Base-by-base conservation (phyloP, 2,329 filamentous ascomycete species). In the Alternaria triticimaculans region DNA sequence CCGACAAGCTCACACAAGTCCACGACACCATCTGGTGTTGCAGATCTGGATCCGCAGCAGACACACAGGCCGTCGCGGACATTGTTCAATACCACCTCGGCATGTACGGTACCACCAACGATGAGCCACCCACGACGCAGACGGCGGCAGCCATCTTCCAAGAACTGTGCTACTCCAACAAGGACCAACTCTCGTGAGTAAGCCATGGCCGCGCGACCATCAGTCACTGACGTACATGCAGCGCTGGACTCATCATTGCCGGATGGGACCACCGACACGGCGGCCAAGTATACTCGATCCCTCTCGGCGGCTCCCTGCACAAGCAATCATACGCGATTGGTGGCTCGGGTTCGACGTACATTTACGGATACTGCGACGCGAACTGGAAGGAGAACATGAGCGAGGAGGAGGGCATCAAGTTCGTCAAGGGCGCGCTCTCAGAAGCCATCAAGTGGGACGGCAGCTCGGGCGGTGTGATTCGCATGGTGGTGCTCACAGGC, bases 11-110 rank as follows among this genome's bases (percentile, higher is more conserved):
- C 80, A 99, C 96, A 76, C 92, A 94, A 86, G 95, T 99, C 65
- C 92, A 97, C 84, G 96, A 99, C 82, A 98, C 95, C 63, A 98
- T 99, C 83, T 99, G 96, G 96, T 99, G 96, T 86, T 99, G 96
- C 85, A 91, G 96, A 77, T 98, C 96, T 65, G 96, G 96, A 55
- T 99, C 96, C 25, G 96, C 96, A 30, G 96, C 96, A 72, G 96
- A 99, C 80, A 99, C 96, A 63, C 96, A 99, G 83, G 96, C 96
- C 54, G 94, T 99, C 53, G 96, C 96, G 63, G 96, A 99, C 78
- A 97, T 99, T 76, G 96, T 99, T 45, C 93, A 97, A 80, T 97
- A 98, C 82, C 93, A 99, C 81, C 87, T 99, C 56, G 92, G 93
- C 74, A 89, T 97, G 84, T 98, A 97, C 82, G 91, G 92, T 68